Percentiles rank a stretch among this genome's conserved stretches.
Conservation (phyloP, 768 basidiomycete species). For the Boletus vermiculosoides region DNA sequence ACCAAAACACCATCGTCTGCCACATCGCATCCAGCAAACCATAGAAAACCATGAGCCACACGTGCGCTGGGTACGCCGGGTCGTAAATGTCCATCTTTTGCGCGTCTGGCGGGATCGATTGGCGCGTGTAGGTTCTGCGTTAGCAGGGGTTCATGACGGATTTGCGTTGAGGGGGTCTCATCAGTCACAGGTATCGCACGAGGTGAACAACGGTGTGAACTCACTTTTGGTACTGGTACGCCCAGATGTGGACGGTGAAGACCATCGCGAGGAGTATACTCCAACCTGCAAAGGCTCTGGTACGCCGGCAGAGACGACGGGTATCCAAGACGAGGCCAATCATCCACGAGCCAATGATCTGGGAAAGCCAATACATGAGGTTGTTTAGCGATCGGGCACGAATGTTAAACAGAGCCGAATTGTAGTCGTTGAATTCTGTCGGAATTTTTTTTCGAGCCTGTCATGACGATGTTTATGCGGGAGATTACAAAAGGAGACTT, state of each 20-base stretch:
- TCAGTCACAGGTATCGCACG: not conserved
- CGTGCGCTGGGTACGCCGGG: slow-evolving; percentile 26
- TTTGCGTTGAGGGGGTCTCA: not conserved
- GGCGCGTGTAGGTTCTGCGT: slow-evolving; percentile 55
- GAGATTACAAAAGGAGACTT: slow-evolving; percentile 8
- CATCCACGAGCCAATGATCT: slow-evolving; percentile 67
- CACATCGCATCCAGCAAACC: slow-evolving; percentile 78
- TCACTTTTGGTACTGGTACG: slow-evolving; percentile 69
- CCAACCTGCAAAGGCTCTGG: slow-evolving; percentile 70
- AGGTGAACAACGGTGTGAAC: slow-evolving; percentile 9
- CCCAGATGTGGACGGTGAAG: slow-evolving; percentile 71
- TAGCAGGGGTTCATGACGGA: not conserved
- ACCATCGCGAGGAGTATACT: slow-evolving; percentile 55
- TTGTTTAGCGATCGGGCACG: slow-evolving; percentile 74
- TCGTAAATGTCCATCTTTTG: slow-evolving; percentile 55
- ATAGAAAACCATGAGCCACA: slow-evolving; percentile 65
- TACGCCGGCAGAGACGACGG: slow-evolving; percentile 51
- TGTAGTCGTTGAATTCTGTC: slow-evolving; percentile 75
- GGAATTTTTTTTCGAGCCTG: not conserved
- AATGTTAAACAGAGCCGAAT: slow-evolving; percentile 72
- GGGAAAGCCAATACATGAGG: slow-evolving; percentile 75
- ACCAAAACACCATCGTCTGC: slow-evolving; percentile 78
- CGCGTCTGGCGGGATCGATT: slow-evolving; percentile 40
- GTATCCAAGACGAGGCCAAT: slow-evolving; percentile 69
- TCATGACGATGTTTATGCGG: not conserved